These are phyloP conservation scores for Brassica rapa DNA, from an alignment of 345 rosid genomes.

Conservation along the genomic window DNA sequence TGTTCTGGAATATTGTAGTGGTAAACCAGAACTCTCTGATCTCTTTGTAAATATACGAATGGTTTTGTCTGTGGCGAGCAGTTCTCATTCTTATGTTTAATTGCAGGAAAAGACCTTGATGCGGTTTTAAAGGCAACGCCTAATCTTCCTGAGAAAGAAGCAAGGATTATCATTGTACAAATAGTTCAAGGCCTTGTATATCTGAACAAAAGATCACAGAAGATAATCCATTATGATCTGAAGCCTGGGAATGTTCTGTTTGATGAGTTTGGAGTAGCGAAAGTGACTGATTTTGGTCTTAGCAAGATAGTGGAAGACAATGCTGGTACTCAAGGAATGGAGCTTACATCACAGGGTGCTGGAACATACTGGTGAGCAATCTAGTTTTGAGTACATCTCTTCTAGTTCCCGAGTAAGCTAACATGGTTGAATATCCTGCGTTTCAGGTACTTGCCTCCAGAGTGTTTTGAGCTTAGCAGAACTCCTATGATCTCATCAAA, in stretches of 20 bases:
- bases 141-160: constrained; percentile 91
- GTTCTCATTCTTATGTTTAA: constrained; percentile 17
- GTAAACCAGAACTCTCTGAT: constrained; percentile 46
- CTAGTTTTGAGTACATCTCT: constrained; percentile 5
- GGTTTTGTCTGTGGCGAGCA: constrained; percentile 1
- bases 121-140: constrained; percentile 98
- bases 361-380: constrained; percentile 95
- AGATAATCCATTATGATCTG: constrained; percentile 96
- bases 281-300: constrained; percentile 99
- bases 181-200: constrained; percentile 96
- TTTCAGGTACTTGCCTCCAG: constrained; percentile 95
- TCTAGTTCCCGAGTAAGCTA: constrained; percentile 8
- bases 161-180: constrained; percentile 86
- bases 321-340: constrained; percentile 98
- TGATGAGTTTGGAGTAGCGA: constrained; percentile 93
- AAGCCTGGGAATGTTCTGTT: constrained; percentile 99
- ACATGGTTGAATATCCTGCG: constrained; percentile 15
- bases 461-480: constrained; percentile 92
- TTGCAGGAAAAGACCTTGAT: constrained; percentile 98
- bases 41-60: constrained; percentile 4
- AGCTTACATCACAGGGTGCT: constrained; percentile 99
- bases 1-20: constrained; percentile 92
- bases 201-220: constrained; percentile 81
- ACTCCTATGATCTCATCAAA: constrained; percentile 95
- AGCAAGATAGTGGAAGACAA: constrained; percentile 97